Base-by-base conservation (phyloP, 1,139 yeast genomes). In the Candida frijolesensis region DNA sequence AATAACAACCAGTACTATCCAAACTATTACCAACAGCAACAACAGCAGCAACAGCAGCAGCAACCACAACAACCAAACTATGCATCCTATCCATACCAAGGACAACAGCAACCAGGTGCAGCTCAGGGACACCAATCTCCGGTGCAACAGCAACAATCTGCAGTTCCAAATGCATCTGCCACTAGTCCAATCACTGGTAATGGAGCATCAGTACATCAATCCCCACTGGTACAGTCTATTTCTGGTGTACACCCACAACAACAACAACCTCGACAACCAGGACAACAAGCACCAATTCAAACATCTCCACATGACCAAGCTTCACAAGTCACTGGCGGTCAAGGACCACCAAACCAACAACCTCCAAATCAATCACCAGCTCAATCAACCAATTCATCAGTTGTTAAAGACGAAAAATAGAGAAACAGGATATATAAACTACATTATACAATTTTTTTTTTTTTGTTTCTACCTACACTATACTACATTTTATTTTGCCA, bases 1-100 rank as follows among this genome's bases (percentile, higher is more conserved):
- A 42, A n/a, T 35, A 45, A 35, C 15, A 40, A 35, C 41, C 63
- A 58, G 46, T 60, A 60, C 44, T 61, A 61, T 52, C 57, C 57
- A 11, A 45, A 42, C 33, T 35, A 58, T 44, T 60, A 61, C 50
- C 56, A 56, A 27, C 60, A 60, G 39, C 51, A 59, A 25, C 45
- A 42, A 33, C 45, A 41, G 11, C 42, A 38, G 22, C 16, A 7
- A 4, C 25, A 38, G 11, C 38, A 19, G 14, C 27, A 11, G 15
- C 45, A 32, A 19, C 39, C 15, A 10, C 34, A 41, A 12, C 34
- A 19, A 19, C 22, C 43, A 27, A n/a, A 12, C 10, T 40, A 40
- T 27, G 18, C 43, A 40, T 40, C 30, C 10, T 30, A 42, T 11
- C 45, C 34, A 14, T 30, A 42, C 14, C 44, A 42, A 30, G 30